These are phyloP conservation scores for Sclerotinia spermophila DNA, from an alignment of 2,329 filamentous ascomycete species.

Conservation along the genomic window DNA sequence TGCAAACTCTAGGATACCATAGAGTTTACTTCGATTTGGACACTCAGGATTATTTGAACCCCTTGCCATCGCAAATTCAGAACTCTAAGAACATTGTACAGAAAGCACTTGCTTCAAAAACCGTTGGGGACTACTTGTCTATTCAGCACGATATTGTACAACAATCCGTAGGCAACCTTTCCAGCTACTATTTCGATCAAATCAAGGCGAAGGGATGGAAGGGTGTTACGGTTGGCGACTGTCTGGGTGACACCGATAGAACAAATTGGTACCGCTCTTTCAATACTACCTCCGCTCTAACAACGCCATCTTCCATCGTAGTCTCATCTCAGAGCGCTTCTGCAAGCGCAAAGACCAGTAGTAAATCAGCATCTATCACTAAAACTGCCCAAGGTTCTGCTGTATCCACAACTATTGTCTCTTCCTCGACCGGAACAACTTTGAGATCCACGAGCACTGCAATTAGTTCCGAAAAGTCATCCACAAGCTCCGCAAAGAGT, in stretches of 20 bases:
- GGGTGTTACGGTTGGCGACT: constrained; percentile 45
- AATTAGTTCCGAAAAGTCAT: not conserved
- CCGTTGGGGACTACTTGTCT: constrained; percentile 38
- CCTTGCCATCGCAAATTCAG: constrained; percentile 41
- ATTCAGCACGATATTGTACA: constrained; percentile 43
- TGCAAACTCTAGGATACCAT: constrained; percentile 43
- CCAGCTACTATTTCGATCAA: constrained; percentile 32
- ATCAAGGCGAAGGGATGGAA: constrained; percentile 38
- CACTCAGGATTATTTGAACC: constrained; percentile 48
- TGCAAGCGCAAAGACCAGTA: not conserved
- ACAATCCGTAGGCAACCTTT: constrained; percentile 35
- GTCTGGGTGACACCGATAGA: constrained; percentile 41
- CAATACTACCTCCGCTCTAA: not conserved
- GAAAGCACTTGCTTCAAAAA: constrained; percentile 35
- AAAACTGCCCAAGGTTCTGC: not conserved
- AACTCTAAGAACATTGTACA: constrained; percentile 45
- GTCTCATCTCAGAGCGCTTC: not conserved
- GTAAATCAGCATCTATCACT: not conserved
- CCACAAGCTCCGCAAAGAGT: not conserved
- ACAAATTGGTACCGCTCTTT: constrained; percentile 42
- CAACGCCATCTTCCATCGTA: not conserved
- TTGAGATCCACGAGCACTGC: not conserved
- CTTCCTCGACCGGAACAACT: not conserved
- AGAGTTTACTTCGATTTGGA: constrained; percentile 48
- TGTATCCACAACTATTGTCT: not conserved